Base-by-base conservation (phyloP, 169 alveolate species). In the Hepatocystis sp. region DNA sequence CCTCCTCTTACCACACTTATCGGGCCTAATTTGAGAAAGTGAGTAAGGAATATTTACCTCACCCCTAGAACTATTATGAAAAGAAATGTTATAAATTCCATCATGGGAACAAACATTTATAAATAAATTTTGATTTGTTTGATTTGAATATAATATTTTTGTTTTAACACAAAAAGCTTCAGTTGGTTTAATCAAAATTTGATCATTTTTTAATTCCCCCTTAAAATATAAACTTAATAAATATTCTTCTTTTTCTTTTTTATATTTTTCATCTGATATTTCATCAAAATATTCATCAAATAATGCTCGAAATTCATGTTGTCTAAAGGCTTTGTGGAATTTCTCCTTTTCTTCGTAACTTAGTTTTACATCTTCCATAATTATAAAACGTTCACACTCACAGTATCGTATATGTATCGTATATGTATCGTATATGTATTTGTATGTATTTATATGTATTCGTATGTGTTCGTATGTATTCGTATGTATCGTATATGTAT, bases 231-330 rank as follows among this genome's bases (percentile, higher is more conserved):
- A 55, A 47, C 55, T 71, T 19, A 55, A 71, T 21, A 71, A 49
- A 28, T 71, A 71, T 2, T 71, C 67, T 40, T 71, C 86, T 61
- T 71, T 71, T 44, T 71, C 86, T 49, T 71, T 71, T 71, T 76
- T 25, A 17, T 71, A 71, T 34, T 58, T 71, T 17, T 39, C 63
- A 46, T 71, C 71, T 2, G 86, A 71, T 27, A 71, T 61, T 36
- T 71, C 86, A 21, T 71, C 86, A 44, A 71, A 71, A 30, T 71
- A 71, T 44, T 71, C 86, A 44, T 71, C 86, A 51, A 71, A 71
- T 55, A 71, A 40, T 11, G 25, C 32, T 71, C 86, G 76, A 32
- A 71, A 71, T 23, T 71, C 86, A 47, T 71, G 86, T 21, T 71
- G 86, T 30, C 86, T 56, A 52, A 71, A 71, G 30, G 86, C 86